Evolutionary conservation across 148 eudicot species (phyloP).

Genomic region (Heliosperma pusillum): DNA sequence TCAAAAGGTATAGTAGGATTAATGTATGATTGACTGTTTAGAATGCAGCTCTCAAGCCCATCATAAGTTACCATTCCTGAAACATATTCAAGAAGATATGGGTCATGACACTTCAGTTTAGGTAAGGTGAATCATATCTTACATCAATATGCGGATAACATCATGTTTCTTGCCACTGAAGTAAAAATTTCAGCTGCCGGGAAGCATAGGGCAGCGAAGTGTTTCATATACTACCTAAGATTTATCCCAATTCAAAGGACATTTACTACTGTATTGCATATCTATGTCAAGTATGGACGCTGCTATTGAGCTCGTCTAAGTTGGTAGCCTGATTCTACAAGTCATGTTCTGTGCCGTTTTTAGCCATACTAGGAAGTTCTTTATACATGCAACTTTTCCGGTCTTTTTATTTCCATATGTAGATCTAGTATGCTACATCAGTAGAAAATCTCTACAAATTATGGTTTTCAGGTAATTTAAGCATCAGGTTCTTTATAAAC

Average conservation of each 20-base stretch:
- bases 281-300: neutral
- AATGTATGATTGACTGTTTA: conserved; percentile 46
- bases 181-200: neutral
- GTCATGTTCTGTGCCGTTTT: neutral
- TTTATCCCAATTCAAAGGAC: neutral
- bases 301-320: neutral
- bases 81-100: conserved; percentile 12
- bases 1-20: conserved; percentile 16
- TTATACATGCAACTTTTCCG: too few relatives aligned
- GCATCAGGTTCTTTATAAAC: conserved; percentile 1
- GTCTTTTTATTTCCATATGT: neutral
- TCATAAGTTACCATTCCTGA: conserved; percentile 77
- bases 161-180: neutral
- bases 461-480: neutral
- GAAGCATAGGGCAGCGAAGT: neutral
- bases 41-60: conserved; percentile 86
- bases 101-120: neutral
- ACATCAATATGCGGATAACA: neutral
- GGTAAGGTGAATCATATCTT: neutral
- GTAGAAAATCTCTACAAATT: neutral
- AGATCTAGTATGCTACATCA: neutral
- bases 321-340: neutral
- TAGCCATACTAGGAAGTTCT: neutral
- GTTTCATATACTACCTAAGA: neutral
- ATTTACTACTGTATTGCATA: neutral